Conservation (phyloP, 2,329 filamentous ascomycete genomes). For the Stagonosporopsis tanaceti region DNA sequence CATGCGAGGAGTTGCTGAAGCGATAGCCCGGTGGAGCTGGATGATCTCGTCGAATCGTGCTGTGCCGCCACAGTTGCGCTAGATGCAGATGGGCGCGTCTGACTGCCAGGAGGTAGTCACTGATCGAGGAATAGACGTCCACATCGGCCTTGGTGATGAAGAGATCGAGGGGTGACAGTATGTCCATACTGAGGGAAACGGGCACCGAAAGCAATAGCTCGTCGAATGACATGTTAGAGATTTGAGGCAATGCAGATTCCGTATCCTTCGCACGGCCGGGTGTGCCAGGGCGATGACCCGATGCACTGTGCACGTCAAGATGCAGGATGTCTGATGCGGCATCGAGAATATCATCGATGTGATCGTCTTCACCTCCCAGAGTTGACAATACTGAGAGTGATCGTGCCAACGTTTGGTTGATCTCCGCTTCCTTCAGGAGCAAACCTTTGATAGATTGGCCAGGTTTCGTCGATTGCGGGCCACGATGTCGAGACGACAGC, state of each 20-base stretch:
- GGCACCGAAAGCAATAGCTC: slow-evolving; percentile 84
- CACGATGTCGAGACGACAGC: slow-evolving; percentile 73
- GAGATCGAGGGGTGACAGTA: slow-evolving; percentile 83
- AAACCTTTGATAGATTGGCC: slow-evolving; percentile 67
- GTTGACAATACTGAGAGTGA: slow-evolving; percentile 83
- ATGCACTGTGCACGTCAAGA: slow-evolving; percentile 66
- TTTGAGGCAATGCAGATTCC: slow-evolving; percentile 45
- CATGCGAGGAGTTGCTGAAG: slow-evolving; percentile 67
- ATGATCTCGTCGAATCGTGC: slow-evolving; percentile 77
- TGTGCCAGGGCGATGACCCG: slow-evolving; percentile 49
- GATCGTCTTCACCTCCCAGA: slow-evolving; percentile 79
- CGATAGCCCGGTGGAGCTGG: slow-evolving; percentile 74
- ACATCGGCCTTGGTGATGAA: slow-evolving; percentile 82
- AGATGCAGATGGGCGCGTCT: slow-evolving; percentile 85
- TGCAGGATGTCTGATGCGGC: slow-evolving; percentile 79
- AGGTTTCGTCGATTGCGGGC: slow-evolving; percentile 48
- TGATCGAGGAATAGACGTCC: slow-evolving; percentile 81
- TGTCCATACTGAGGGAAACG: slow-evolving; percentile 72
- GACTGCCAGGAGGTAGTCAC: slow-evolving; percentile 85
- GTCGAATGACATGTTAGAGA: slow-evolving; percentile 67
- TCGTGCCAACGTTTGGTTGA: slow-evolving; percentile 76
- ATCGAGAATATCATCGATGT: slow-evolving; percentile 77
- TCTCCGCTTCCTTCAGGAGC: slow-evolving; percentile 85
- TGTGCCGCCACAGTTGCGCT: slow-evolving; percentile 86
- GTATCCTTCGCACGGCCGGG: slow-evolving; percentile 49